Conservation (phyloP, 345 rosid species). For the Atalantia buxifolia region DNA sequence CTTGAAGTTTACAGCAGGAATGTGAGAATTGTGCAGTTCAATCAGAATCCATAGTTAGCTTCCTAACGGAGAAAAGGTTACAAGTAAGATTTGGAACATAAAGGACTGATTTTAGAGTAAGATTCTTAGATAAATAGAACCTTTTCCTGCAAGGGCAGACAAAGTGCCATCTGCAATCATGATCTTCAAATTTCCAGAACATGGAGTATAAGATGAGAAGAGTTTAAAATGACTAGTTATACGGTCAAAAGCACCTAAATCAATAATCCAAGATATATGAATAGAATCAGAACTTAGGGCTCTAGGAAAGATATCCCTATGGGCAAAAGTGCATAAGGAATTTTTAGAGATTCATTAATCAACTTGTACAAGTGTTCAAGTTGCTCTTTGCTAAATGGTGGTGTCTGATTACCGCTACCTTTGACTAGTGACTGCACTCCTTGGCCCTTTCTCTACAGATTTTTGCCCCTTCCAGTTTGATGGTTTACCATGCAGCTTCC, state of each 20-base stretch:
- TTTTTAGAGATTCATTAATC: too few relatives aligned
- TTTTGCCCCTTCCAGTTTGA: neutral
- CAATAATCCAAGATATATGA: too few relatives aligned
- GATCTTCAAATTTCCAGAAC: neutral
- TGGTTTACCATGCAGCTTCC: neutral
- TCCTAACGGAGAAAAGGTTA: neutral
- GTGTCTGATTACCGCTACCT: neutral
- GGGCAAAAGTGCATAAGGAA: too few relatives aligned
- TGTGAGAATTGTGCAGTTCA: neutral
- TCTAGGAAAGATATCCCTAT: too few relatives aligned
- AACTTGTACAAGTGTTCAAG: too few relatives aligned
- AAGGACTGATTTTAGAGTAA: neutral
- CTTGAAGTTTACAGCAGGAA: neutral
- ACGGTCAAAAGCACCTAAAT: neutral
- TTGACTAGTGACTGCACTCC: neutral
- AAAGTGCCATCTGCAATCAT: neutral
- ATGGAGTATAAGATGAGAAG: neutral
- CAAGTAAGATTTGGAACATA: neutral
- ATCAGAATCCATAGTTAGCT: neutral
- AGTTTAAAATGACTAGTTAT: neutral
- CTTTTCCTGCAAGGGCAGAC: neutral
- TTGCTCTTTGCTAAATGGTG: neutral
- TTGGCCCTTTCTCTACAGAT: neutral
- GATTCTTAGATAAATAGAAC: neutral
- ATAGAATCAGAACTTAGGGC: too few relatives aligned